Evolutionary conservation across 2,329 filamentous ascomycete species (phyloP).

Genomic region (Botrytis porri): DNA sequence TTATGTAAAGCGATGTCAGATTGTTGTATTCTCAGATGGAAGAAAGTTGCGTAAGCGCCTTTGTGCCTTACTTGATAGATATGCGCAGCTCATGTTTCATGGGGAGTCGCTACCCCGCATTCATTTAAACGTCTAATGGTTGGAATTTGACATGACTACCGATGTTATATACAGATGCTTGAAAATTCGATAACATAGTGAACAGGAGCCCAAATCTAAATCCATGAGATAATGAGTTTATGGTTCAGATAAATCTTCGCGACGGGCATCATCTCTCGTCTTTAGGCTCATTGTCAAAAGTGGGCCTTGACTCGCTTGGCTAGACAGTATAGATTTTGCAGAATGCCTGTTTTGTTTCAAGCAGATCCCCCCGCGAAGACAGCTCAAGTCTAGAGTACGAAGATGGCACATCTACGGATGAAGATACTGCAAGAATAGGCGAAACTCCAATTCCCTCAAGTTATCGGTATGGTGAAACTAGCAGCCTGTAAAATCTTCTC

Average conservation of each 20-base stretch:
- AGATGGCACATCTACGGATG: too few relatives aligned
- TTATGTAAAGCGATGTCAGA: neutral
- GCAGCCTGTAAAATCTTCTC: neutral
- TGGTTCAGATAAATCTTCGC: neutral
- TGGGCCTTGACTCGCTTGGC: neutral
- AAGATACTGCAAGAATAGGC: too few relatives aligned
- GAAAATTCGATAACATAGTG: neutral
- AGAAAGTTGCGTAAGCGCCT: neutral
- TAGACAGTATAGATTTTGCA: neutral
- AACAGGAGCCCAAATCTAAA: neutral
- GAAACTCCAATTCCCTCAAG: too few relatives aligned
- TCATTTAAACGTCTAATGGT: neutral
- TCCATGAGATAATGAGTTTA: neutral
- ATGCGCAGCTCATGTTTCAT: neutral
- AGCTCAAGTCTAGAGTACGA: neutral
- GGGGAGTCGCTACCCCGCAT: neutral
- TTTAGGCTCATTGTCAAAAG: neutral
- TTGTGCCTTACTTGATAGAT: neutral
- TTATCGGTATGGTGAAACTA: neutral
- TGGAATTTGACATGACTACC: neutral
- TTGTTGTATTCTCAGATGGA: neutral
- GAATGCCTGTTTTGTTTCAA: neutral
- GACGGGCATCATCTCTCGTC: neutral
- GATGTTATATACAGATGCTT: neutral
- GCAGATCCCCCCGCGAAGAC: neutral